These are phyloP conservation scores for Carex kokanica DNA, from an alignment of 176 grass and related monocot genomes.

Conservation along the genomic window DNA sequence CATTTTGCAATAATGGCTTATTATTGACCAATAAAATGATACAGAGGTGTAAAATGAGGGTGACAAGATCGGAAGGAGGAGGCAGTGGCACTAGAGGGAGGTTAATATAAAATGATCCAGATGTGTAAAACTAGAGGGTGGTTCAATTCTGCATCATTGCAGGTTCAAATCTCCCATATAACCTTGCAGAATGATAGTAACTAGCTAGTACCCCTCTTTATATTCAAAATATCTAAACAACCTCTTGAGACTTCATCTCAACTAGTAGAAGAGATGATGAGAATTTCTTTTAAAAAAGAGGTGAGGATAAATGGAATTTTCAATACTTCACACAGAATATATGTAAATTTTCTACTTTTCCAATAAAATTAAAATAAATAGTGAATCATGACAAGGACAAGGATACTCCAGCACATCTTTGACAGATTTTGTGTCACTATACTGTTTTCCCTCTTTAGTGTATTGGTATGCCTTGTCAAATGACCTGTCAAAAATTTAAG, in stretches of 20 bases:
- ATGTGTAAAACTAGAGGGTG: not conserved
- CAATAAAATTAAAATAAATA: not conserved
- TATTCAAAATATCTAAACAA: not conserved
- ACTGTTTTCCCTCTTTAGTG: constrained; percentile 56
- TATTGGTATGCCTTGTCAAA: constrained; percentile 90
- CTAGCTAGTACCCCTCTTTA: not conserved
- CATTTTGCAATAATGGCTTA: not conserved
- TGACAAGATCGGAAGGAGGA: too few relatives aligned
- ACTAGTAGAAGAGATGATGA: not conserved
- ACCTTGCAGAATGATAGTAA: not conserved
- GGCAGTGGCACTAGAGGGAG: not conserved
- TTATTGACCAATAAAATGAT: not conserved
- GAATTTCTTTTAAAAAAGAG: not conserved
- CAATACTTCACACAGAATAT: not conserved
- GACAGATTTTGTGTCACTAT: constrained; percentile 47
- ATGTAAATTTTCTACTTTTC: not conserved
- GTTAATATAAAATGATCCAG: not conserved
- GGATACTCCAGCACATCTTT: constrained; percentile 78
- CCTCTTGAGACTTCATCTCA: not conserved
- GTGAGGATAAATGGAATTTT: not conserved
- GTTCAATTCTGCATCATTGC: not conserved
- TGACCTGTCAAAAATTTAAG: constrained; percentile 40
- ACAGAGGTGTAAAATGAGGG: not conserved
- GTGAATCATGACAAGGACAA: constrained; percentile 4
- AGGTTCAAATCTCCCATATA: not conserved